Evolutionary conservation across 1,284 basidiomycete species (phyloP).

Genomic region (Athelia sp.): DNA sequence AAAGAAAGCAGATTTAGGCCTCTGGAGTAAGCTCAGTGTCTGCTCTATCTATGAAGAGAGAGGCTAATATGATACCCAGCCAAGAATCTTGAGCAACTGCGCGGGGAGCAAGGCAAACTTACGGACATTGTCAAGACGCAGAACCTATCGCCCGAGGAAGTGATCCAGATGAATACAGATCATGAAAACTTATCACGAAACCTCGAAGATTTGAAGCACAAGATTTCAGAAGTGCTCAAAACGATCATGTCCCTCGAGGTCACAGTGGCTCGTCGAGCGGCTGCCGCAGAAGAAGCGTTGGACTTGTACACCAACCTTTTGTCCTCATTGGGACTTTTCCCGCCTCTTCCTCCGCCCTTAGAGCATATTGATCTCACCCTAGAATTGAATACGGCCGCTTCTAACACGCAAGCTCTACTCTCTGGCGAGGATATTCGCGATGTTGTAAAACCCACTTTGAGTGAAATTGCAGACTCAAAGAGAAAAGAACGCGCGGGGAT

Average conservation of each 20-base stretch:
- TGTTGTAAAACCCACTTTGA: conserved; percentile 69
- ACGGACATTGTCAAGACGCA: conserved; percentile 69
- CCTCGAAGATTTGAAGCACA: conserved; percentile 71
- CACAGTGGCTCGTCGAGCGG: conserved; percentile 68
- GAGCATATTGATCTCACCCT: conserved; percentile 67
- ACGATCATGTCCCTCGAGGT: conserved; percentile 73
- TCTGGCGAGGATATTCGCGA: conserved; percentile 61
- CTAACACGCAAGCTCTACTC: conserved; percentile 61
- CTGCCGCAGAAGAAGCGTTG: conserved; percentile 73
- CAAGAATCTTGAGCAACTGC: conserved; percentile 52
- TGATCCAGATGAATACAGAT: conserved; percentile 81
- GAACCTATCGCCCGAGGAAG: conserved; percentile 83
- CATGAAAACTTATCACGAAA: conserved; percentile 68
- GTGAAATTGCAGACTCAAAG: conserved; percentile 62
- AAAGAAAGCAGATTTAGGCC: conserved; percentile 58
- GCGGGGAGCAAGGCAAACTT: conserved; percentile 58
- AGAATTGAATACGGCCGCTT: conserved; percentile 69
- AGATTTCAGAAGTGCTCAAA: conserved; percentile 68
- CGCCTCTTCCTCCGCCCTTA: conserved; percentile 62
- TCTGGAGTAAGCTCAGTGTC: conserved; percentile 38
- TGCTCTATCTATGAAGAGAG: conserved; percentile 4
- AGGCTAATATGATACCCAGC: conserved; percentile 29
- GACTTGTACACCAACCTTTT: conserved; percentile 71
- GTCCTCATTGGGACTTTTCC: conserved; percentile 68
- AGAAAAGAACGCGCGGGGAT: conserved; percentile 61